Evolutionary conservation across 495 filamentous ascomycete genomes (phyloP).

Genomic region (Tuber brumale): DNA sequence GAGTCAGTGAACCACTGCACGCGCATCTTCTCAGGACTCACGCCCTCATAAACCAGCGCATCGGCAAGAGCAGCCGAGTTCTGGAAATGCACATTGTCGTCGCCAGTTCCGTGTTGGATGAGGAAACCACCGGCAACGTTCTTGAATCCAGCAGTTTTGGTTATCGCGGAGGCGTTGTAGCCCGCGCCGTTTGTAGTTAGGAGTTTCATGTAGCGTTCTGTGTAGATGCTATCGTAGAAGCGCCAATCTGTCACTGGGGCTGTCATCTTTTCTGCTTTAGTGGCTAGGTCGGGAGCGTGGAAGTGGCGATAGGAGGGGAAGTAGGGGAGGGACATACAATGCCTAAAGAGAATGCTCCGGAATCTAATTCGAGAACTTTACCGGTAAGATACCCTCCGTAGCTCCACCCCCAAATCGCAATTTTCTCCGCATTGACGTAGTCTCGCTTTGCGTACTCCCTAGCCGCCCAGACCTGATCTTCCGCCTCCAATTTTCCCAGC

Average conservation of each 20-base stretch:
- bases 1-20: conserved; percentile 50
- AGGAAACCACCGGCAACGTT: conserved; percentile 50
- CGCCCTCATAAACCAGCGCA: conserved; percentile 47
- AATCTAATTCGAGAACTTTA: conserved; percentile 52
- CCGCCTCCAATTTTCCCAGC: conserved; percentile 52
- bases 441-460: conserved; percentile 44
- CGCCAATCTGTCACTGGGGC: conserved; percentile 56
- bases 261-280: conserved; percentile 36
- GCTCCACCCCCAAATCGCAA: conserved; percentile 57
- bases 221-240: conserved; percentile 60
- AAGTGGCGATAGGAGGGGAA: conserved; percentile 11
- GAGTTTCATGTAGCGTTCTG: conserved; percentile 61
- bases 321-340: conserved; percentile 29
- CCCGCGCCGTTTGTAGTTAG: conserved; percentile 47
- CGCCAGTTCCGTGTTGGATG: conserved; percentile 53
- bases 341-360: conserved; percentile 50
- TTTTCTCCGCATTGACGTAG: conserved; percentile 49
- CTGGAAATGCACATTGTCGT: conserved; percentile 59
- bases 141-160: conserved; percentile 48
- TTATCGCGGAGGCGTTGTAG: conserved; percentile 49
- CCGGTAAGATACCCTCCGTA: conserved; percentile 55
- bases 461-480: conserved; percentile 55
- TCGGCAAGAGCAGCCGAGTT: conserved; percentile 51
- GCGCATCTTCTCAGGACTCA: conserved; percentile 42
- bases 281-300: not conserved